Percentiles rank a stretch among this genome's conserved stretches.
These are phyloP conservation scores for Psilocybe cubensis DNA, from an alignment of 768 basidiomycete genomes.

Conservation along the genomic window DNA sequence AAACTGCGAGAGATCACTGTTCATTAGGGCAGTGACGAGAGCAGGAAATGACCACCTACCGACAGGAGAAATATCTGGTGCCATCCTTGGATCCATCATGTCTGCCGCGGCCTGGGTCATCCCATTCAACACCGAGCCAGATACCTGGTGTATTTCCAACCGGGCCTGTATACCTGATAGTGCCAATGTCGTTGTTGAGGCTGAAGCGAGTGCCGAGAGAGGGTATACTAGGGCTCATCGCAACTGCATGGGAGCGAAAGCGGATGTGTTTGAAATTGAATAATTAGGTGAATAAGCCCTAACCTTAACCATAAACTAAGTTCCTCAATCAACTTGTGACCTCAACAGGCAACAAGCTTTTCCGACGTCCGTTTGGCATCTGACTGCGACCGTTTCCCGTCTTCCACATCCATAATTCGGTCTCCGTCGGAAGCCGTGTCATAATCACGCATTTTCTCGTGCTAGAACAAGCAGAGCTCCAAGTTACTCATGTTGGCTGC, in stretches of 20 bases:
- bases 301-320: constrained; percentile 24
- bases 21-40: constrained; percentile 9
- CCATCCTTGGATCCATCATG: constrained; percentile 86
- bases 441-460: constrained; percentile 7
- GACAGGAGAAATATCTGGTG: constrained; percentile 76
- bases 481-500: constrained; percentile 34
- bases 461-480: neutral
- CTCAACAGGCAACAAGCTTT: neutral
- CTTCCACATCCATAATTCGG: constrained; percentile 11
- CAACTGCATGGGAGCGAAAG: constrained; percentile 9
- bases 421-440: constrained; percentile 22
- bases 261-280: constrained; percentile 9
- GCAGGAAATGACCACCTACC: constrained; percentile 46
- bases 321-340: neutral
- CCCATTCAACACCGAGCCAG: constrained; percentile 99
- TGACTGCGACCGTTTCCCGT: constrained; percentile 6
- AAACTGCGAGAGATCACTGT: constrained; percentile 43
- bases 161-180: constrained; percentile 68
- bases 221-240: constrained; percentile 27
- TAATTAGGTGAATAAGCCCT: constrained; percentile 27
- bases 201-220: constrained; percentile 57
- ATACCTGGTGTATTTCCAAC: constrained; percentile 64
- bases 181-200: constrained; percentile 60
- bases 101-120: constrained; percentile 81
- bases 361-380: neutral